Percentiles rank a stretch among this genome's conserved stretches.
Conservation (phyloP, 2,329 filamentous ascomycete genomes). For the Verticillium longisporum region DNA sequence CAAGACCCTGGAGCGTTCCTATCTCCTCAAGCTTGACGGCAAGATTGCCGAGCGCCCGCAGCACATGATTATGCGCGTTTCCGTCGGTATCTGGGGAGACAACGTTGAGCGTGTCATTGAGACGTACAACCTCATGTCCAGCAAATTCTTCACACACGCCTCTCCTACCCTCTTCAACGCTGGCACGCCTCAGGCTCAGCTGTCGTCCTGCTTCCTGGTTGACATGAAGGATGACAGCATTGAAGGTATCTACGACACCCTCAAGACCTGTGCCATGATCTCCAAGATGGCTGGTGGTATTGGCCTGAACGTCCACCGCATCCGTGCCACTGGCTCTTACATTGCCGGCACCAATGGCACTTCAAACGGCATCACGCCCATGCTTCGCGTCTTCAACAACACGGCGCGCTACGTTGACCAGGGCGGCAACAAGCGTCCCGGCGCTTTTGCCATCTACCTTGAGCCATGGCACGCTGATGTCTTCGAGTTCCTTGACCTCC, state of each 20-base stretch:
- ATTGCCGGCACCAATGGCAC: conserved; percentile 97
- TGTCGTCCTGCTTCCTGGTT: conserved; percentile 97
- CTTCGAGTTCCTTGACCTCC: conserved; percentile 93
- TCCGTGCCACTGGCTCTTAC: conserved; percentile 95
- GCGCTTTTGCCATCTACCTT: conserved; percentile 97
- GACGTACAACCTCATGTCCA: conserved; percentile 98
- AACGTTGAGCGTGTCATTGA: conserved; percentile 91
- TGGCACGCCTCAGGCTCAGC: conserved; percentile 86
- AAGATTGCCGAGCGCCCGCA: conserved; percentile 96
- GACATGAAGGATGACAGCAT: conserved; percentile 99
- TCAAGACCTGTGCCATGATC: conserved; percentile 99
- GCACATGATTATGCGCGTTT: conserved; percentile 99
- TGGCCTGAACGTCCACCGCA: conserved; percentile 92
- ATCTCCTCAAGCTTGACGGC: conserved; percentile 89
- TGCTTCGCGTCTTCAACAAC: conserved; percentile 99
- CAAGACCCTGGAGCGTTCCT: conserved; percentile 97
- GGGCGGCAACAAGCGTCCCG: conserved; percentile 97
- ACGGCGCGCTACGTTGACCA: conserved; percentile 98
- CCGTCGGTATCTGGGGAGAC: conserved; percentile 93
- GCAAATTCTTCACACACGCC: conserved; percentile 96
- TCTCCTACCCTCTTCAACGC: conserved; percentile 98
- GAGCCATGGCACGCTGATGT: conserved; percentile 99
- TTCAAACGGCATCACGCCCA: conserved; percentile 93
- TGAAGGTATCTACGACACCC: conserved; percentile 96
- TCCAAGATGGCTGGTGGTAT: conserved; percentile 99